Conservation (phyloP, 495 filamentous ascomycete genomes). For the Chaetomium cochliodes region DNA sequence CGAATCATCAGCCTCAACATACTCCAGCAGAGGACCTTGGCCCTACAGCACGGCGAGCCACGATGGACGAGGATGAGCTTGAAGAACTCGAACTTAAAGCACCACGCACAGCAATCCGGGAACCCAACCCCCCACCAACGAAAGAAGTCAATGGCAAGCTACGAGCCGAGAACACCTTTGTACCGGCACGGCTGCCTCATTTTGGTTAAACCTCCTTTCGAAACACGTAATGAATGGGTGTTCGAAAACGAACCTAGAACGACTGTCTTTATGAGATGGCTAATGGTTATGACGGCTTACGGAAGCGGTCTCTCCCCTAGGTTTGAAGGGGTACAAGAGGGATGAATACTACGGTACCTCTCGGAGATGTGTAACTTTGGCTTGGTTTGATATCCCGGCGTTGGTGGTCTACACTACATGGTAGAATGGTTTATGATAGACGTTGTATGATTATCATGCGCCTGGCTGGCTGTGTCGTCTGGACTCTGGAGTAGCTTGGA, state of each 20-base stretch:
- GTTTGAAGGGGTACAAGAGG: not conserved
- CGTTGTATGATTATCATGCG: conserved; percentile 6
- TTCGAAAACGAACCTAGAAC: not conserved
- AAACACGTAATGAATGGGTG: not conserved
- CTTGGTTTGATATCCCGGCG: not conserved
- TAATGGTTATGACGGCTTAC: not conserved
- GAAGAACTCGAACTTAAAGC: conserved; percentile 22
- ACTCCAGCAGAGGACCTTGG: not conserved
- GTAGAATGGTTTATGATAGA: conserved; percentile 8
- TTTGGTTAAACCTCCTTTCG: conserved; percentile 28
- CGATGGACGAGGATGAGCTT: not conserved
- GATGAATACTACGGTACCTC: not conserved
- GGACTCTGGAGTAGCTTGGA: not conserved
- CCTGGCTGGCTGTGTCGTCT: not conserved
- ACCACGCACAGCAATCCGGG: not conserved
- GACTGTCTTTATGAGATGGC: not conserved
- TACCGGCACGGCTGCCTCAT: conserved; percentile 38
- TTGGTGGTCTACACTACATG: conserved; percentile 5
- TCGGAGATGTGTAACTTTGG: not conserved
- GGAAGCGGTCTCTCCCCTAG: not conserved
- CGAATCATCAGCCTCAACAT: not conserved
- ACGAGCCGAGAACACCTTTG: conserved; percentile 25
- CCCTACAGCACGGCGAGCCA: not conserved
- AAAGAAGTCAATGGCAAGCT: not conserved
- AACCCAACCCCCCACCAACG: not conserved